Evolutionary conservation across 345 rosid genomes (phyloP).

Genomic region (Erucastrum elatum): DNA sequence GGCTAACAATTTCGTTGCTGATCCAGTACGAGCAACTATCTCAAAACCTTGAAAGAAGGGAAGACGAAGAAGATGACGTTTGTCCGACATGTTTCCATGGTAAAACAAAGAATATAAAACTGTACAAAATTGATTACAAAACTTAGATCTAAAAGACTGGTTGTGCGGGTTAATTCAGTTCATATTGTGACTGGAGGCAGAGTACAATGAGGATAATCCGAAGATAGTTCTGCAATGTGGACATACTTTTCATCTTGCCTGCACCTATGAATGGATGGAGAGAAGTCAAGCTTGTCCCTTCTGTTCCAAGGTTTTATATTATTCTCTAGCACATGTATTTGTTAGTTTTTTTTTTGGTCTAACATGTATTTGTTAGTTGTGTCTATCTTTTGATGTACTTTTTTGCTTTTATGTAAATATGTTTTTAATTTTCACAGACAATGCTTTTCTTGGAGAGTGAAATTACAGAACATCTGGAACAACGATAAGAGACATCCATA

Average conservation of each 20-base stretch:
- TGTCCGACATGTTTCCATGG: conserved; percentile 62
- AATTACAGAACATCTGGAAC: background rate
- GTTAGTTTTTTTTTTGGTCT: background rate
- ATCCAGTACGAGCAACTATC: conserved; percentile 21
- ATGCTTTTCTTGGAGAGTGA: conserved; percentile 29
- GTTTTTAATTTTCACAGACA: conserved; percentile 19
- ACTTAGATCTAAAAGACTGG: background rate
- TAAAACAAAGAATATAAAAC: conserved; percentile 17
- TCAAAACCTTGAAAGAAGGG: conserved; percentile 1
- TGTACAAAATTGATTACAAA: background rate
- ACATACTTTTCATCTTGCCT: conserved; percentile 51
- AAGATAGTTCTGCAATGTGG: conserved; percentile 44
- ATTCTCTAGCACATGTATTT: background rate
- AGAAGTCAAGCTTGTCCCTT: conserved; percentile 54
- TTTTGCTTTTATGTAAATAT: background rate
- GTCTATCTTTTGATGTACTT: background rate
- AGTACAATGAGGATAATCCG: conserved; percentile 54
- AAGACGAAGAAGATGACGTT: conserved; percentile 34
- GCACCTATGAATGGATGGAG: conserved; percentile 64
- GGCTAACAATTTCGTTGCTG: background rate
- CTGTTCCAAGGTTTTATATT: conserved; percentile 48
- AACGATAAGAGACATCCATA: background rate
- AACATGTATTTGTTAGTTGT: background rate
- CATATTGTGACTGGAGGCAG: conserved; percentile 24
- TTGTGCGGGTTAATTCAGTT: conserved; percentile 2